Percentiles rank a stretch among this genome's conserved stretches.
Evolutionary conservation across 345 rosid genomes (phyloP).

Genomic region (Salix brachista): DNA sequence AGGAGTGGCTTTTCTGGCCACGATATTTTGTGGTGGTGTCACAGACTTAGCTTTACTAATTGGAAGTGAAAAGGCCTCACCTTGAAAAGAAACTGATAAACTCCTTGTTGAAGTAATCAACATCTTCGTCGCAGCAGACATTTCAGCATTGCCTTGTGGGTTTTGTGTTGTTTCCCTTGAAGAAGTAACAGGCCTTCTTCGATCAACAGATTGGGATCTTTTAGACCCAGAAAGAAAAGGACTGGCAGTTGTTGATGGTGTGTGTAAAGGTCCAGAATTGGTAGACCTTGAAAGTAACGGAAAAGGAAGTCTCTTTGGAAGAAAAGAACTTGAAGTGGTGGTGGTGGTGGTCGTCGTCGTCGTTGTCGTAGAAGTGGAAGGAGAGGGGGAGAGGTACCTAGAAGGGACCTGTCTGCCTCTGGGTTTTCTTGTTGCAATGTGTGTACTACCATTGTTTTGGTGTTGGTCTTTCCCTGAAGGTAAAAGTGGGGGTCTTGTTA

Average conservation of each 20-base stretch:
- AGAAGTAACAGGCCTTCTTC: slow-evolving; percentile 40
- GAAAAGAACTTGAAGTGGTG: slow-evolving; percentile 25
- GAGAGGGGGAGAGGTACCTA: slow-evolving; percentile 86
- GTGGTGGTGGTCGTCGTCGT: slow-evolving; percentile 32
- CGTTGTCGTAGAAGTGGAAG: slow-evolving; percentile 48
- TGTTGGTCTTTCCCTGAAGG: slow-evolving; percentile 33
- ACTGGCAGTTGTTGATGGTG: background rate
- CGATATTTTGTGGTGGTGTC: slow-evolving; percentile 29
- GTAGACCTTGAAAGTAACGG: slow-evolving; percentile 57
- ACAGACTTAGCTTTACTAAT: slow-evolving; percentile 69
- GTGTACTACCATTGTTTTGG: slow-evolving; percentile 1
- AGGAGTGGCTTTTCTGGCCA: slow-evolving; percentile 49
- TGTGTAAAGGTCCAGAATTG: slow-evolving; percentile 16
- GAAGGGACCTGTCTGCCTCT: slow-evolving; percentile 78
- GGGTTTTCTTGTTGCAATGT: slow-evolving; percentile 41
- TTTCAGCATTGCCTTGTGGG: slow-evolving; percentile 41
- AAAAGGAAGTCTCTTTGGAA: slow-evolving; percentile 52
- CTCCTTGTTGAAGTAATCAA: slow-evolving; percentile 82
- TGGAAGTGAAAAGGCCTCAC: slow-evolving; percentile 83
- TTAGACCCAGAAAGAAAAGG: slow-evolving; percentile 35
- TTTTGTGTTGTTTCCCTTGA: slow-evolving; percentile 30
- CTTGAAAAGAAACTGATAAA: slow-evolving; percentile 89
- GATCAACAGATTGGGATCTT: slow-evolving; percentile 86
- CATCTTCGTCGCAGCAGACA: slow-evolving; percentile 66
- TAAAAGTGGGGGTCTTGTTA: slow-evolving; percentile 28